Conservation (phyloP, 495 filamentous ascomycete genomes). For the Penicillium salamii region DNA sequence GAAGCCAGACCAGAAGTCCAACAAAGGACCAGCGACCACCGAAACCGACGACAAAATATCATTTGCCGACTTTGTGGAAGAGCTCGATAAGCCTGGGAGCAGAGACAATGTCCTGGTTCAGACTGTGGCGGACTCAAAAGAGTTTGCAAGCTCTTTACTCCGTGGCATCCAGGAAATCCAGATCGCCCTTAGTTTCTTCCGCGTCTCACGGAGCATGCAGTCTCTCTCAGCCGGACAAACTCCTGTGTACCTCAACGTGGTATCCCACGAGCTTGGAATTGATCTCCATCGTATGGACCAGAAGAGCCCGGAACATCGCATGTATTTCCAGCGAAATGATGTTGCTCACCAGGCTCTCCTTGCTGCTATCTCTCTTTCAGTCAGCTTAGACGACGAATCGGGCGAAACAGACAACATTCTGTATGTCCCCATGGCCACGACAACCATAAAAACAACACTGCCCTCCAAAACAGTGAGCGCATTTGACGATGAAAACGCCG, state of each 20-base stretch:
- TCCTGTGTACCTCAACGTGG: slow-evolving; percentile 76
- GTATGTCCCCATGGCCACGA: slow-evolving; percentile 97
- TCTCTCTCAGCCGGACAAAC: slow-evolving; percentile 60
- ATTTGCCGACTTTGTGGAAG: slow-evolving; percentile 74
- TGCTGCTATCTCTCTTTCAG: slow-evolving; percentile 85
- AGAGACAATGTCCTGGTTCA: slow-evolving; percentile 73
- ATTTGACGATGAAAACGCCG: slow-evolving; percentile 67
- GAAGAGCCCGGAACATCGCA: slow-evolving; percentile 91
- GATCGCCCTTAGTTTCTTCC: slow-evolving; percentile 89
- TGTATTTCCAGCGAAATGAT: slow-evolving; percentile 95
- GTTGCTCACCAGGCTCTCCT: slow-evolving; percentile 93
- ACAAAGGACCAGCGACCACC: slow-evolving; percentile 33
- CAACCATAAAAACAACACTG: slow-evolving; percentile 89
- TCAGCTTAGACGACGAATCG: slow-evolving; percentile 84
- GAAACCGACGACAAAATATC: slow-evolving; percentile 54
- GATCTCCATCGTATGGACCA: slow-evolving; percentile 92
- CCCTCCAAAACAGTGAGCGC: slow-evolving; percentile 91
- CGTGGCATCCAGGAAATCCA: slow-evolving; percentile 95
- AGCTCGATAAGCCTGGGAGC: slow-evolving; percentile 70
- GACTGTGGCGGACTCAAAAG: slow-evolving; percentile 88
- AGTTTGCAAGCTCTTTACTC: slow-evolving; percentile 85
- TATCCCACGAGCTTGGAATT: slow-evolving; percentile 93
- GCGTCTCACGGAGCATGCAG: slow-evolving; percentile 74
- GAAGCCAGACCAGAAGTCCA: slow-evolving; percentile 35
- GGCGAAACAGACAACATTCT: slow-evolving; percentile 82